These are phyloP conservation scores for Eutypa lata DNA, from an alignment of 2,329 filamentous ascomycete genomes.

Conservation along the genomic window DNA sequence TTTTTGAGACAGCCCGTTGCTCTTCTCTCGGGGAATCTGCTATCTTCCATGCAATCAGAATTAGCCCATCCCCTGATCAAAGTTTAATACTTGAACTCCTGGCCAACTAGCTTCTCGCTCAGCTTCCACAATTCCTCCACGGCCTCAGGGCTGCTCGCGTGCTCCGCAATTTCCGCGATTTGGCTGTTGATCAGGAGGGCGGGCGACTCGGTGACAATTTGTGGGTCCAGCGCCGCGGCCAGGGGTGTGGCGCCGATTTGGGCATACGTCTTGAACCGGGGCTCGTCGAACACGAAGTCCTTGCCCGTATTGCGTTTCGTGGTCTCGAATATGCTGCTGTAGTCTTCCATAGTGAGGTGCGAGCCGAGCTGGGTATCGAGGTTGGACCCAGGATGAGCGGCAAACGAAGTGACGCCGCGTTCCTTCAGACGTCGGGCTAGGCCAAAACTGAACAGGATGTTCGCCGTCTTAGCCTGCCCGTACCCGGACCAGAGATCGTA, in stretches of 20 bases:
- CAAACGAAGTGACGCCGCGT: slow-evolving; percentile 28
- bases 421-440: slow-evolving; percentile 28
- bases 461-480: slow-evolving; percentile 45
- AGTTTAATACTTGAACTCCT: slow-evolving; percentile 24
- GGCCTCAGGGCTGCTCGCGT: slow-evolving; percentile 32
- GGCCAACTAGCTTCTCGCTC: slow-evolving; percentile 40
- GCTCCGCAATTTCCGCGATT: slow-evolving; percentile 24
- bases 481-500: slow-evolving; percentile 43
- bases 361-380: slow-evolving; percentile 24
- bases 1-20: too few species aligned
- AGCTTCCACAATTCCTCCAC: slow-evolving; percentile 42
- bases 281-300: slow-evolving; percentile 15
- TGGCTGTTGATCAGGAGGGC: slow-evolving; percentile 40
- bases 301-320: slow-evolving; percentile 21
- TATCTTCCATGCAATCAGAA: too few species aligned
- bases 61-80: too few species aligned
- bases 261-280: slow-evolving; percentile 33
- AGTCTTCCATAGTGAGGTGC: slow-evolving; percentile 20
- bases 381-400: slow-evolving; percentile 33
- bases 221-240: slow-evolving; percentile 39
- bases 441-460: slow-evolving; percentile 38
- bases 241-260: slow-evolving; percentile 38
- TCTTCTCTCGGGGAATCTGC: too few species aligned
- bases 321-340: slow-evolving; percentile 19
- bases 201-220: slow-evolving; percentile 26